These are phyloP conservation scores for Fraxinus velutina DNA, from an alignment of 305 asterid genomes.

Conservation along the genomic window DNA sequence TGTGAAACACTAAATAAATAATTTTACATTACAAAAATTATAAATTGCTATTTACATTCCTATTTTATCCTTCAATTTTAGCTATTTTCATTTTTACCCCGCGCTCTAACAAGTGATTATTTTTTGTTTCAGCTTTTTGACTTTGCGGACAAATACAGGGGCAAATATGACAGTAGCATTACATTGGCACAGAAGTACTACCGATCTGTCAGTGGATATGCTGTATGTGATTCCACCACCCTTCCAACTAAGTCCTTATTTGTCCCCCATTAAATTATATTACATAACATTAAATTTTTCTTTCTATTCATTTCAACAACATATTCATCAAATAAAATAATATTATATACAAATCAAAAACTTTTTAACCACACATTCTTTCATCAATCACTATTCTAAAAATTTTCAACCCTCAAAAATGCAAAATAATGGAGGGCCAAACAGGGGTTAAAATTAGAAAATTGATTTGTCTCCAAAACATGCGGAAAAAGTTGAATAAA, in stretches of 20 bases:
- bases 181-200: slow-evolving; percentile 87
- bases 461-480: background rate
- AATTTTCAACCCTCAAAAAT: too few species aligned
- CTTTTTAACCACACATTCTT: too few species aligned
- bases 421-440: too few species aligned
- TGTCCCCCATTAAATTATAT: too few species aligned
- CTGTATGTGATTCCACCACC: slow-evolving; percentile 48
- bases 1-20: background rate
- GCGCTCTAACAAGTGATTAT: background rate
- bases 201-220: slow-evolving; percentile 97
- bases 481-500: background rate
- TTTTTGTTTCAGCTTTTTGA: slow-evolving; percentile 68
- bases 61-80: background rate
- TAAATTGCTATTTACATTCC: background rate
- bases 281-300: too few species aligned
- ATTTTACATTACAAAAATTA: background rate
- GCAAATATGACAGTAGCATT: slow-evolving; percentile 91
- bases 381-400: too few species aligned
- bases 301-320: too few species aligned
- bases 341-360: too few species aligned
- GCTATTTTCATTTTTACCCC: background rate
- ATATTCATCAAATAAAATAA: too few species aligned
- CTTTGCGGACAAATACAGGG: slow-evolving; percentile 95
- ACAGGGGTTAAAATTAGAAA: too few species aligned
- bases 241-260: background rate